Base-by-base conservation (phyloP, 345 rosid species). In the Erysimum cheiranthoides region DNA sequence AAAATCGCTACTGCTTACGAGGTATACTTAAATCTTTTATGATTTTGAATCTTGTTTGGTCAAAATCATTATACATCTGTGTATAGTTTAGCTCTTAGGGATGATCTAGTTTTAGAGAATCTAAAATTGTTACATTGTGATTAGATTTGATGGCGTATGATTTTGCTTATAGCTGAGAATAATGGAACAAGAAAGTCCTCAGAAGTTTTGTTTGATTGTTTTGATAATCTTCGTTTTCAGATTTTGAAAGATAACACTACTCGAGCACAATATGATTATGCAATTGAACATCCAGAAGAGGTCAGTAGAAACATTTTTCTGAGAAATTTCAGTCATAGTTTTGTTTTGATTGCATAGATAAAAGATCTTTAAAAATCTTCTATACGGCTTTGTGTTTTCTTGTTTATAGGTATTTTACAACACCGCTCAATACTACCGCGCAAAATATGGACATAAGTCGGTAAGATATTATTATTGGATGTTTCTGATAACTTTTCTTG, bases 1-100 rank as follows among this genome's bases (percentile, higher is more conserved):
- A 95, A 95, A 83, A 82, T 95, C 32, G 99, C 97, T 8, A 95
- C 88, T 85, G 99, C 99, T 73, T 95, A 95, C 52, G 99, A 95
- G 97, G 97, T 89, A 54, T 54, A 80, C 46, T 66, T 60, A 1
- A 31, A 31, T 14, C 1, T 66, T 27, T 25, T 16, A 25, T 38
- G 50, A 65, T 43, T 27, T 49, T 58, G 38, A 27, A 9, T 9
- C 8, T 60, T 6, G 21, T 2, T 14, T 40, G 14, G 18, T n/a
- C 5, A 32, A 34, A 12, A 18, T 2, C 25, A 25, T 66, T 72
- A 8, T 46, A 46, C 11, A 62, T 73, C 32, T 58, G 21, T 4
- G 3, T 70, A 12, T 9, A 10, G 10, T 6, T 36, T 21, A 21
- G 1, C 1, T 69, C 18, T n/a, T 61, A 71, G 51, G 18, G 12